Base-by-base conservation (phyloP, 805 yeast genomes). In the Yarrowia alimentaria region DNA sequence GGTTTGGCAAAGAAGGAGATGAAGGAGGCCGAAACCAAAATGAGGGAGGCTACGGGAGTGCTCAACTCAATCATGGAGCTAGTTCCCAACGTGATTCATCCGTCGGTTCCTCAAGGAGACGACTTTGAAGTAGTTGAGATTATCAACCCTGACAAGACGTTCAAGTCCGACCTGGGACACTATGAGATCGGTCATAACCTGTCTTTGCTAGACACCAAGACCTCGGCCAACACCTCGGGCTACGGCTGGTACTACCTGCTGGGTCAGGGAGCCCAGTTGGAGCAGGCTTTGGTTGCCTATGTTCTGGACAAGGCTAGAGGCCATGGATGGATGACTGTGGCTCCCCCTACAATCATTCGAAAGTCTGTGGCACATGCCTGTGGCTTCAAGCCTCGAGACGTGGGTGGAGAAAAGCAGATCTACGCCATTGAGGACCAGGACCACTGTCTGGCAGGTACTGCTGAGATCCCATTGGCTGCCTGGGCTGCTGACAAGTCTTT, bases 391-490 rank as follows among this genome's bases (percentile, higher is more conserved):
- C 99, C 99, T 10, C 78, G 95, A 54, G 98, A 93, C 61, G 82
- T 80, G 58, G 84, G 85, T 57, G 80, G 81, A 54, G 97, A 89
- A 61, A 81, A 81, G 45, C 99, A 93, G 63, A 83, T 88, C 0
- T 93, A 90, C 64, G 51, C 40, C 14, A 61, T 91, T 11, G 73
- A 74, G 17, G 57, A 55, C 24, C 67, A 66, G 16, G 71, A 72
- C 18, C 66, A 82, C 45, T 83, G 95, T 30, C 69, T 93, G 22
- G 81, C 91, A 0, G 99, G 98, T 1, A 93, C 99, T 0, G 96
- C 98, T 0, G 99, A 93, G 63, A 91, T 93, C 25, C 87, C 99
- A 0, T 65, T 93, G 20, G 99, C 96, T 0, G 96, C 89, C 0
- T 67, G 83, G 55, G 80, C 78, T 49, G 76, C 83, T 5, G 76